Evolutionary conservation across 495 filamentous ascomycete genomes (phyloP), one percentile per base, ranked within the genome.

Genomic region (Penicillium desertorum): DNA sequence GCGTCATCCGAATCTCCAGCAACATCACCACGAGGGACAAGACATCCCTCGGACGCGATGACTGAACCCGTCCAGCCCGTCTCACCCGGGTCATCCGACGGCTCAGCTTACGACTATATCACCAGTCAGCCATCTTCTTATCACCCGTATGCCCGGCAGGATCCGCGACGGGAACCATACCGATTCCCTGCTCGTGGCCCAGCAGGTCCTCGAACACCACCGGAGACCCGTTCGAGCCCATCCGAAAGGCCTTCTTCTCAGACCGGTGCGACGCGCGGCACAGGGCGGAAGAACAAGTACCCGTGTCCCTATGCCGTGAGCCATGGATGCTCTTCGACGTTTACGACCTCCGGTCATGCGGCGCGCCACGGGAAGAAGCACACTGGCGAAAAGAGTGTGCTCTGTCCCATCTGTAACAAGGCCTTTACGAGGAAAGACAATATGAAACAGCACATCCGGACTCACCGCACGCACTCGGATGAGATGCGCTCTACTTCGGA

Each of bases 321-420:
- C 17, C 87, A 88, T 64, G 78, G 82, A 12, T 94, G 90, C 70
- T 77, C 83, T 29, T 90, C 90, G 62, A 91, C 88, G 0, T 98
- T 98, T 71, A 97, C 93, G 44, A 98, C 93, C 0, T 97, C 94
- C 0, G 93, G 93, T 45, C 93, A 98, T 66, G 90, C 94, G 2
- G 92, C 93, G n/a, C 86, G 93, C 8, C 93, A 98, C 67, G 92
- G 91, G 51, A 96, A 96, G 69, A 96, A 96, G 67, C 93, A 98
- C 73, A 96, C 92, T 0, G 93, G 91, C 22, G 91, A 96, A 76
- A 98, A 98, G 75, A 90, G 88, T 45, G 91, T 96, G 19, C 81
- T 85, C 47, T 98, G 93, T 74, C 87, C 89, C 0, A 91, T 88
- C 56, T 98, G 93, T 77, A 83, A 87, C 70, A 96, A 96, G 74